Base-by-base conservation (phyloP, 164 flowering plant species). In the Magnolia officinalis region DNA sequence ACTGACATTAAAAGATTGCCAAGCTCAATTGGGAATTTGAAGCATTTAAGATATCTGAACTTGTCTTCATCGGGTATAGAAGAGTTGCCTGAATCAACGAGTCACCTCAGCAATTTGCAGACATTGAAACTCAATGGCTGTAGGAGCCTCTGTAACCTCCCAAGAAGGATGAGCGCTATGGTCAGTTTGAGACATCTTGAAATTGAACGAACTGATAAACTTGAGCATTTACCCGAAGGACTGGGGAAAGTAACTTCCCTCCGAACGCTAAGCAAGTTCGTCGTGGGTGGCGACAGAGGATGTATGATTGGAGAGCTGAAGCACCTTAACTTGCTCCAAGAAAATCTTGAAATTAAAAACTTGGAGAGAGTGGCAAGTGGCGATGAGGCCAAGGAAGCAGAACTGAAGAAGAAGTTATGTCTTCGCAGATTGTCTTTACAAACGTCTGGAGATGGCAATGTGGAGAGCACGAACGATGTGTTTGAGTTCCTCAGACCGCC, bases 41-140 rank as follows among this genome's bases (percentile, higher is more conserved):
- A 23, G 45, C 70, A 49, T 45, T 64, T 76, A 16, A 63, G 70
- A 71, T 72, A 76, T 59, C 69, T 71, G 16, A 49, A 70, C 21
- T 72, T 76, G 26, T 70, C 70, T 23, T 1, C 49, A 9, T 29
- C 74, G 6, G 1, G 6, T 11, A 50, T 76, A 16, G 37, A 37
- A 8, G 7, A 50, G 59, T 29, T 76, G 49, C 78, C 88, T 14
- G 59, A 75, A 4, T 79, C 85, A 14, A 5, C 80, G 13, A 18
- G 76, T 31, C 55, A 20, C 20, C 74, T 84, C 4, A 70, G 37
- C 63, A 77, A 84, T 71, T 72, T 87, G 61, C 66, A 73, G 11
- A 58, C 75, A 18, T 20, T 61, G 51, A 61, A 61, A 9, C 61
- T 55, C 61, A 55, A 55, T 55, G 16, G 61, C 10, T 55, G 75